Evolutionary conservation across 2,329 filamentous ascomycete species (phyloP).

Genomic region (Fusarium goolgardi): DNA sequence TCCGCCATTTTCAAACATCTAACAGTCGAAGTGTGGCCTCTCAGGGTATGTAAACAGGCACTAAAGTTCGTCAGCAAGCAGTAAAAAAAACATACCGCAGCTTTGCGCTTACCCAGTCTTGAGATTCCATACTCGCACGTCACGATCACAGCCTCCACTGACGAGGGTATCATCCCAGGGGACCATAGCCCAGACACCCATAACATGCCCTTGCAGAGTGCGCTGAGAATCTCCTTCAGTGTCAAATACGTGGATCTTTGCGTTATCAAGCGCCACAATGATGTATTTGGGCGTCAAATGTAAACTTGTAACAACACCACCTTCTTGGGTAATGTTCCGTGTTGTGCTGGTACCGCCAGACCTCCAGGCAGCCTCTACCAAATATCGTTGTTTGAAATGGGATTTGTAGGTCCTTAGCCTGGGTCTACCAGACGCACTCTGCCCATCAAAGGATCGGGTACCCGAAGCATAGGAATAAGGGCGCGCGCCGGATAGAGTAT

Average conservation of each 20-base stretch:
- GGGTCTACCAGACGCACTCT: constrained; percentile 52
- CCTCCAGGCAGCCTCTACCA: constrained; percentile 97
- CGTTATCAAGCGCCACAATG: constrained; percentile 96
- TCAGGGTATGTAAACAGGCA: constrained; percentile 80
- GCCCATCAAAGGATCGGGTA: constrained; percentile 68
- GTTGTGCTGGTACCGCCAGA: constrained; percentile 87
- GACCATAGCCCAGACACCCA: constrained; percentile 99
- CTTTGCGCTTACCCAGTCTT: constrained; percentile 77
- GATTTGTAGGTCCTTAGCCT: constrained; percentile 89
- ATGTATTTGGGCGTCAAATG: constrained; percentile 97
- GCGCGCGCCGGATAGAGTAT: constrained; percentile 60
- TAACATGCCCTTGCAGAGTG: constrained; percentile 93
- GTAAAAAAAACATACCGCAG: neutral
- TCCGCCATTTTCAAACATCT: constrained; percentile 98
- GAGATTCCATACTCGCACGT: constrained; percentile 97
- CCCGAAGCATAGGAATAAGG: constrained; percentile 53
- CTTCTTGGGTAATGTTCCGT: constrained; percentile 93
- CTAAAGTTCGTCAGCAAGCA: constrained; percentile 57
- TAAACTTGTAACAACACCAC: constrained; percentile 94
- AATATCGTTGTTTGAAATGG: constrained; percentile 96
- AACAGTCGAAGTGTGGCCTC: constrained; percentile 96
- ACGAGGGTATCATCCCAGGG: constrained; percentile 96
- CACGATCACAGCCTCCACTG: constrained; percentile 94
- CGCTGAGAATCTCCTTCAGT: constrained; percentile 88
- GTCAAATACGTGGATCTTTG: constrained; percentile 98